A percentile compares a stretch with the other conserved stretches of the same genome.
phyloP scores from a whole-genome alignment of 495 filamentous ascomycete species.

The Lindgomyces ingoldianus region DNA sequence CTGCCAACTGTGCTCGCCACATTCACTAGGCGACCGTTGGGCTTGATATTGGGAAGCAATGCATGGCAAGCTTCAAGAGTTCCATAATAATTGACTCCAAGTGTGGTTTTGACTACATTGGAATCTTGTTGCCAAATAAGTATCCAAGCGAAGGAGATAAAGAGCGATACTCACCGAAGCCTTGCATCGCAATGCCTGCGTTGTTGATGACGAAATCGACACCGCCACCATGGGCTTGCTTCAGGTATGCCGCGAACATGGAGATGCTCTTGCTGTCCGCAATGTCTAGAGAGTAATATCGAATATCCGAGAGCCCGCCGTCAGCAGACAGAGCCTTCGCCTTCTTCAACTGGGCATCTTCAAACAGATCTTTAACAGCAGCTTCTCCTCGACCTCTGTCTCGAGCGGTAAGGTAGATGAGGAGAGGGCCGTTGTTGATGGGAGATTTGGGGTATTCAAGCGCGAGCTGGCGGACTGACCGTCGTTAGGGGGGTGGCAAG shows the following conservation, averaged over 20 bases:
- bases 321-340: constrained; percentile 48
- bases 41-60: constrained; percentile 50
- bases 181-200: constrained; percentile 48
- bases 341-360: constrained; percentile 47
- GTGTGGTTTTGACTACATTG: constrained; percentile 52
- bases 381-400: constrained; percentile 47
- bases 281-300: constrained; percentile 51
- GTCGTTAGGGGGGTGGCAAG: constrained; percentile 1
- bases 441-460: constrained; percentile 53
- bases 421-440: constrained; percentile 48
- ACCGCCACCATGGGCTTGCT: constrained; percentile 50
- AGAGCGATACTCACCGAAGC: constrained; percentile 36
- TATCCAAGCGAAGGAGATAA: not conserved
- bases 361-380: constrained; percentile 45
- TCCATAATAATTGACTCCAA: constrained; percentile 53
- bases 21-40: constrained; percentile 51
- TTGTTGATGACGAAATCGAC: constrained; percentile 56
- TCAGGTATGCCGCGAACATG: constrained; percentile 46
- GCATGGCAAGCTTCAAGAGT: constrained; percentile 47
- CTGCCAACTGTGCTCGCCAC: constrained; percentile 49
- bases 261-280: constrained; percentile 46
- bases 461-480: constrained; percentile 47
- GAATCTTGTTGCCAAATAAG: constrained; percentile 36
- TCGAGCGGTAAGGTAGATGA: constrained; percentile 57
- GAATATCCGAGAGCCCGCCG: constrained; percentile 50